Evolutionary conservation across 2,329 filamentous ascomycete genomes (phyloP).

Genomic region (Cucurbitaria berberidis): DNA sequence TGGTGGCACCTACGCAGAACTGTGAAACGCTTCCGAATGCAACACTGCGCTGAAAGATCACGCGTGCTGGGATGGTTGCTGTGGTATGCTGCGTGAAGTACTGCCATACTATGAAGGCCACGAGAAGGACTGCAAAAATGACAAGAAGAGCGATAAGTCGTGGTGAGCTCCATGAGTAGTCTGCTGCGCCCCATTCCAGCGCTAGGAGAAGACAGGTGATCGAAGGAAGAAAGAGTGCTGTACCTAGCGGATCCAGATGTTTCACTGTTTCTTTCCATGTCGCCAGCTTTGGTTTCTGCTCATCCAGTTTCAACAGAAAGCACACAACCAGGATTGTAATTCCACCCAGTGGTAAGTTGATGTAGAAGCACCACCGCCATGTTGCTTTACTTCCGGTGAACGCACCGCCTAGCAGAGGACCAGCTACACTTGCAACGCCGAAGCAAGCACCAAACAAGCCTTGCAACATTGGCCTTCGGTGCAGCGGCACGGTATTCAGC

Average conservation of each 20-base stretch:
- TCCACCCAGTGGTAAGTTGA: slow-evolving; percentile 61
- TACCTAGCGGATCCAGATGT: slow-evolving; percentile 53
- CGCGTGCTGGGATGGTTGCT: slow-evolving; percentile 52
- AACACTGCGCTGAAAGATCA: slow-evolving; percentile 52
- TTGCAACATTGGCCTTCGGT: slow-evolving; percentile 51
- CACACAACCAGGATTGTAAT: slow-evolving; percentile 47
- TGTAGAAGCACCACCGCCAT: slow-evolving; percentile 56
- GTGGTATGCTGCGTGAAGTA: slow-evolving; percentile 46
- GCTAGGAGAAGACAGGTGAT: slow-evolving; percentile 56
- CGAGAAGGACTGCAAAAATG: slow-evolving; percentile 48
- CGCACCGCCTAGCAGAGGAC: slow-evolving; percentile 53
- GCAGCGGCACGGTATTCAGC: slow-evolving; percentile 46
- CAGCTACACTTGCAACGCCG: slow-evolving; percentile 50
- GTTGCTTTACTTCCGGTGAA: slow-evolving; percentile 50
- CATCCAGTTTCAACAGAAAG: slow-evolving; percentile 42
- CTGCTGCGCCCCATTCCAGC: slow-evolving; percentile 56
- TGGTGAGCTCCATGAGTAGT: slow-evolving; percentile 51
- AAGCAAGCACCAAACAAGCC: slow-evolving; percentile 50
- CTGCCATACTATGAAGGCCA: slow-evolving; percentile 50
- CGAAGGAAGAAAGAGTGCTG: slow-evolving; percentile 49
- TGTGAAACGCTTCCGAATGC: slow-evolving; percentile 48
- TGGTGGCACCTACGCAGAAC: slow-evolving; percentile 49
- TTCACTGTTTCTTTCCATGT: slow-evolving; percentile 40
- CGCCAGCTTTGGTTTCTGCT: slow-evolving; percentile 37
- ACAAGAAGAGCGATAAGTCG: slow-evolving; percentile 52